Conservation (phyloP, 2,329 filamentous ascomycete species). For the Fusarium verrucosum region DNA sequence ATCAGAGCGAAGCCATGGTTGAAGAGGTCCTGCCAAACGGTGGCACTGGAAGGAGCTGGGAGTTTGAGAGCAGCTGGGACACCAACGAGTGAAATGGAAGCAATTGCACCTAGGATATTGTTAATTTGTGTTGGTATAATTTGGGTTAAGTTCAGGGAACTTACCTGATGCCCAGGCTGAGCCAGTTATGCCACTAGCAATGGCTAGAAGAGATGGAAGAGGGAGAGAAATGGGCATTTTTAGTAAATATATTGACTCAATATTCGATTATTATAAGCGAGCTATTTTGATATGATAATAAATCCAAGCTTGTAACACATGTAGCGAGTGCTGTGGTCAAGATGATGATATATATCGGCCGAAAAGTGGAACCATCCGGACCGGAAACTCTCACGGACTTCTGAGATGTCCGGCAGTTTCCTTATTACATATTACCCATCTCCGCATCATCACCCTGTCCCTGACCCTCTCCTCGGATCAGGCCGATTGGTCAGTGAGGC, state of each 20-base stretch:
- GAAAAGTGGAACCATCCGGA: slow-evolving; percentile 31
- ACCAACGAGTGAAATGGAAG: slow-evolving; percentile 49
- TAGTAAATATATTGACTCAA: neutral
- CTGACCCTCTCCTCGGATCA: neutral
- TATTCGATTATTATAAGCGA: neutral
- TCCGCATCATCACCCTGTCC: slow-evolving; percentile 1
- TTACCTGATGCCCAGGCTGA: slow-evolving; percentile 53
- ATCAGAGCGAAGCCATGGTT: slow-evolving; percentile 50
- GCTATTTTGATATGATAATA: neutral
- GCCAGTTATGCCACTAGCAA: slow-evolving; percentile 51
- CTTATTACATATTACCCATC: neutral
- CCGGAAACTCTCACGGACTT: slow-evolving; percentile 37
- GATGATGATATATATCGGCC: slow-evolving; percentile 1
- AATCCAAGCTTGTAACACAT: neutral
- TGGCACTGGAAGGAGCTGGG: slow-evolving; percentile 44
- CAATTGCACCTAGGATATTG: slow-evolving; percentile 47
- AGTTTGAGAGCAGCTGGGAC: slow-evolving; percentile 45
- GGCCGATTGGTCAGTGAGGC: slow-evolving; percentile 16
- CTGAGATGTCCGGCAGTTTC: slow-evolving; percentile 32
- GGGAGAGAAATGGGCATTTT: slow-evolving; percentile 36
- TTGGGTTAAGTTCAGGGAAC: neutral
- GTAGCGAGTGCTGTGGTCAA: neutral
- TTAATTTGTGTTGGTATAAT: neutral
- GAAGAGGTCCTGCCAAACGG: slow-evolving; percentile 52
- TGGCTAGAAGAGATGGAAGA: slow-evolving; percentile 47